Base-by-base conservation (phyloP, 306 rosid genomes). In the Cercis canadensis region DNA sequence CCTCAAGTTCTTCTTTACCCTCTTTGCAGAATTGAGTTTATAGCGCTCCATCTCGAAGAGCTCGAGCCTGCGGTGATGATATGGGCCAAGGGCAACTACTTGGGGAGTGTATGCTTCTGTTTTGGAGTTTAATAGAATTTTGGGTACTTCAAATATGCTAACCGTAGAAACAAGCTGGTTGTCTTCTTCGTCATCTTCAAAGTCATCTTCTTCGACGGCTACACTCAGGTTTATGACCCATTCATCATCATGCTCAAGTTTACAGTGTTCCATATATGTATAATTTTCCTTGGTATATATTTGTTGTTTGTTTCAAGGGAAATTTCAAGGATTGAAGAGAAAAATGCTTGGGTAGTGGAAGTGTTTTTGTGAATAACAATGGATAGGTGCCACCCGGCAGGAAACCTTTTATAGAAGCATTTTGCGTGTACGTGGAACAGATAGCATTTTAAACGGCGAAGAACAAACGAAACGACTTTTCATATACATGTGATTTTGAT, bases 121-220 rank as follows among this genome's bases (percentile, higher is more conserved):
- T 40, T 69, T 56, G 29, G 36, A 2, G 18, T 54, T n/a, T 4
- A 69, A 4, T 0, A 69, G 55, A 21, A 64, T 21, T 55, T 69
- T 69, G 11, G 74, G 74, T 39, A 69, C 74, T 9, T 36, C 24
- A 54, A 69, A 69, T 29, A 69, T 69, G 64, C 55, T 69, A 9
- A 56, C 31, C 1, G 60, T 0, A 1, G 61, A 16, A 52, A 36
- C 40, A 1, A 5, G 21, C 12, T 51, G 45, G 6, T 34, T 39
- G 7, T 37, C 12, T 14, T 43, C 37, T 51, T 67, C 62, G n/a
- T n/a, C n/a, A n/a, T n/a, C n/a, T n/a, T n/a, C n/a, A n/a, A n/a
- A n/a, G n/a, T n/a, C n/a, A n/a, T n/a, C n/a, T 67, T 52, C 51
- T 53, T 67, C 59, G 24, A 67, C 21, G 16, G 39, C 34, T 51